phyloP scores from a whole-genome alignment of 1,284 basidiomycete species.

The Moesziomyces sp. region DNA sequence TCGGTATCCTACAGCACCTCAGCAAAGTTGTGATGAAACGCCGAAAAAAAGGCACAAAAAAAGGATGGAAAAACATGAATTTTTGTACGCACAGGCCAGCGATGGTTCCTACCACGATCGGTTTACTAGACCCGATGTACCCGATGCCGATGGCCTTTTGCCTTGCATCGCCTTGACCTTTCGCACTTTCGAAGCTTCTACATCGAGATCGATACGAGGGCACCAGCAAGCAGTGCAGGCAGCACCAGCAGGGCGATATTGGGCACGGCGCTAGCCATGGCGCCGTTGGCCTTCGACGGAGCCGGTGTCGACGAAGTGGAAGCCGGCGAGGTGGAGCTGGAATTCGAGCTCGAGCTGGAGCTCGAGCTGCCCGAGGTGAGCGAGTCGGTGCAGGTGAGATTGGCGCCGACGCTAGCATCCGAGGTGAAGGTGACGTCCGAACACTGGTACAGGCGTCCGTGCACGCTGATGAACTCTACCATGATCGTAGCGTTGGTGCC shows the following conservation, averaged over 20 bases:
- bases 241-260: neutral
- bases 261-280: neutral
- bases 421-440: conserved; percentile 34
- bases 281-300: conserved; percentile 8
- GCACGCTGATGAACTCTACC: conserved; percentile 46
- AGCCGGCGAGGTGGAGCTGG: neutral
- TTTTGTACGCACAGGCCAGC: neutral
- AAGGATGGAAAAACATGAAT: neutral
- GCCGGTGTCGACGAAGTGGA: conserved; percentile 5
- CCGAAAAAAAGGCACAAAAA: neutral
- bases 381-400: conserved; percentile 30
- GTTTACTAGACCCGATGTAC: neutral
- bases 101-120: too few relatives aligned
- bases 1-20: too few relatives aligned
- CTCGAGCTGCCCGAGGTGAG: conserved; percentile 9
- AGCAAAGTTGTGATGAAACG: neutral
- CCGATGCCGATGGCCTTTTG: neutral
- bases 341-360: neutral
- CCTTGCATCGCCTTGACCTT: too few relatives aligned
- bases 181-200: neutral
- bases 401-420: conserved; percentile 11
- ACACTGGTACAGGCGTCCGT: conserved; percentile 48
- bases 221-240: conserved; percentile 13
- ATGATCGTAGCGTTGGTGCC: conserved; percentile 46
- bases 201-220: conserved; percentile 4